Evolutionary conservation across 78 protist species (phyloP), one percentile per base, ranked within the genome.

Genomic region (Mastigamoeba balamuthi): DNA sequence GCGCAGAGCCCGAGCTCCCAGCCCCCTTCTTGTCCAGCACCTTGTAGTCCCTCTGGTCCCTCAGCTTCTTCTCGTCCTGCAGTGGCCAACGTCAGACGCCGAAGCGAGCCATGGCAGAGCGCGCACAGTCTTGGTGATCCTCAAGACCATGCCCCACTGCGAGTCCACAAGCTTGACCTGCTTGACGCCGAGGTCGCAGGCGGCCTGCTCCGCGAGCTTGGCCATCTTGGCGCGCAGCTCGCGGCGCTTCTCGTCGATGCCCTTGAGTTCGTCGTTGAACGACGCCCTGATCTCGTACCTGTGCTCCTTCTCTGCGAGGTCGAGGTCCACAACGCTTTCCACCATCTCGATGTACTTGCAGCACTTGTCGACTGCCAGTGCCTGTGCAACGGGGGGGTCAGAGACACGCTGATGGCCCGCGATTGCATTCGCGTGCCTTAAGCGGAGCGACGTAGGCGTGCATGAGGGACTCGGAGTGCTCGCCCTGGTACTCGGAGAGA

Each of bases 291-390:
- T 87, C 9, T 84, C 33, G 44, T 82, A 94, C 75, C 90, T 87
- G 83, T 82, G 36, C 27, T 37, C 25, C 44, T 4, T 69, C 9
- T 66, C 58, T 6, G 66, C 91, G 5, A 38, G 25, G 10, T 67
- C 89, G 35, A 93, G 65, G 53, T 94, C 97, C 10, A 95, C 67
- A 0, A 92, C 75, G 9, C 58, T n/a, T n/a, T 85, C 91, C 23
- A 95, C 86, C 77, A 95, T 70, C 33, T 40, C 76, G 33, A 4
- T 33, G 40, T 48, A 84, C 66, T 78, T 36, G 2, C 33, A 48
- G 17, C 58, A 48, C 17, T n/a, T n/a, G n/a, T n/a, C 1, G 30
- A 36, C 78, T 66, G 44, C 53, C 66, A 4, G 7, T 65, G 35
- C 27, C 69, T 8, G 58, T n/a, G 4, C 17, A 3, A 28, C 40